Evolutionary conservation across 2,329 filamentous ascomycete species (phyloP).

Genomic region (Septoria linicola): DNA sequence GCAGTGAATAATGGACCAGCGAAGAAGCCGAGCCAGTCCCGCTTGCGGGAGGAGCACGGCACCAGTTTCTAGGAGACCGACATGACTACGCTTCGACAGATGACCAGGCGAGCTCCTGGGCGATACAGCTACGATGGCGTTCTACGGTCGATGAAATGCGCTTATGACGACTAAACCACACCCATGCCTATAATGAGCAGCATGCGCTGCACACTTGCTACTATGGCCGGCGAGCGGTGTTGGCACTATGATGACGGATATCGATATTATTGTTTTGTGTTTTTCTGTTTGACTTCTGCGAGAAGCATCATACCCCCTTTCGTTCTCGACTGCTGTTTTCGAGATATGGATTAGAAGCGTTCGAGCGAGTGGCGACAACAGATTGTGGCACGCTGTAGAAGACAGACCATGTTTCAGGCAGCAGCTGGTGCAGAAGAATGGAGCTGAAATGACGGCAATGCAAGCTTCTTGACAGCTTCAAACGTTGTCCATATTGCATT

Average conservation of each 20-base stretch:
- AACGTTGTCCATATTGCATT: no score
- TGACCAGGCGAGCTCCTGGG: constrained; percentile 18
- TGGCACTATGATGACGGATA: constrained; percentile 5
- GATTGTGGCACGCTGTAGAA: neutral
- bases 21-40: constrained; percentile 41
- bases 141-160: constrained; percentile 1
- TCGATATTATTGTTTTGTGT: constrained; percentile 8
- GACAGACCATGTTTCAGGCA: neutral
- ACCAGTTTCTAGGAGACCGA: constrained; percentile 28
- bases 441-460: neutral
- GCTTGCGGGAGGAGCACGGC: constrained; percentile 36
- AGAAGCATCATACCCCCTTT: constrained; percentile 28
- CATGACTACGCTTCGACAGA: constrained; percentile 17
- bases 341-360: constrained; percentile 12
- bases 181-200: neutral
- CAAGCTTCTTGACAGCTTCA: no score
- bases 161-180: constrained; percentile 5
- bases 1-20: constrained; percentile 24
- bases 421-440: neutral
- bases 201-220: neutral
- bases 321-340: constrained; percentile 11
- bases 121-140: constrained; percentile 11
- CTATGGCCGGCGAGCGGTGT: constrained; percentile 2
- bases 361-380: constrained; percentile 17
- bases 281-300: constrained; percentile 12